phyloP scores from a whole-genome alignment of 441 rosid genomes.

The Francoa sonchifolia region DNA sequence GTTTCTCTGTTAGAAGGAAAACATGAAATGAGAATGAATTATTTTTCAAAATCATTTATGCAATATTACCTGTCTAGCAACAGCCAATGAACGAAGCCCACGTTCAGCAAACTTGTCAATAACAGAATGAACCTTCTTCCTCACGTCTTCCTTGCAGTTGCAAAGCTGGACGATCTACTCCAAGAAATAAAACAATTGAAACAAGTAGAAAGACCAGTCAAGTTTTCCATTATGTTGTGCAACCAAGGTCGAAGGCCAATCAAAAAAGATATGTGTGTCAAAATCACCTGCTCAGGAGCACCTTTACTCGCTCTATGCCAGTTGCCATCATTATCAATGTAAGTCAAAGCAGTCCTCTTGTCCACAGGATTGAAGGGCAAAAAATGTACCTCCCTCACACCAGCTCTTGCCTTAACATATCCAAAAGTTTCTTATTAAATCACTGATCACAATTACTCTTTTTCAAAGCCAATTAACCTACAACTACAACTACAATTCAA shows the following conservation, averaged over 20 bases:
- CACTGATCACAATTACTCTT: not conserved
- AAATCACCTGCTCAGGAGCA: conserved; percentile 85
- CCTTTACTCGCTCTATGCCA: conserved; percentile 96
- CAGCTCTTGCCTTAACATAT: conserved; percentile 65
- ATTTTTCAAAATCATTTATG: not conserved
- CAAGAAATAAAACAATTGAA: conserved; percentile 7
- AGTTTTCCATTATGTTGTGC: not conserved
- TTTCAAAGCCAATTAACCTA: not conserved
- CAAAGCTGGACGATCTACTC: conserved; percentile 55
- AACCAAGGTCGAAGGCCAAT: not conserved
- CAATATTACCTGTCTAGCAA: conserved; percentile 44
- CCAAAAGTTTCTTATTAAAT: not conserved
- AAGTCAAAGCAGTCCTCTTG: conserved; percentile 88
- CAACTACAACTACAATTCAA: no score
- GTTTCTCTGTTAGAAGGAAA: not conserved
- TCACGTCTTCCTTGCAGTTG: conserved; percentile 54
- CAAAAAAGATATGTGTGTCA: not conserved
- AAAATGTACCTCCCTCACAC: conserved; percentile 80
- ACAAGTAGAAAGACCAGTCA: conserved; percentile 1
- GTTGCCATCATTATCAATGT: conserved; percentile 48
- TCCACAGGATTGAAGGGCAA: conserved; percentile 88
- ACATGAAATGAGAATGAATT: no score
- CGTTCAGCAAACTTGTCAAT: no score
- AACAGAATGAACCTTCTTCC: conserved; percentile 42
- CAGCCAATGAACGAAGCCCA: conserved; percentile 69